Base-by-base conservation (phyloP, 805 yeast genomes). In the Saccharomycopsis sp. region DNA sequence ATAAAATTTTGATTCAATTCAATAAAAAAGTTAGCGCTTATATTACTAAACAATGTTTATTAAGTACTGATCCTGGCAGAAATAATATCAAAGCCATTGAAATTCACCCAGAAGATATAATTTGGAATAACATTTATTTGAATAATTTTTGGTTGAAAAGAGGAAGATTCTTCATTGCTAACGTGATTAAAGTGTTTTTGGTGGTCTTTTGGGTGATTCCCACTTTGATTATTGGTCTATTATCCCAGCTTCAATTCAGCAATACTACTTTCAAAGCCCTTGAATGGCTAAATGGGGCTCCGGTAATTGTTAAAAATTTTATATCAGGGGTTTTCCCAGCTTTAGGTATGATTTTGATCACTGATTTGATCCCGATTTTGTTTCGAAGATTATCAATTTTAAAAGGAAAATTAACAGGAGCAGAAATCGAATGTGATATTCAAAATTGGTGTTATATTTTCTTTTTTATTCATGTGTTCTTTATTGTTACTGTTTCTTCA, bases 401-500 rank as follows among this genome's bases (percentile, higher is more conserved):
- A 44, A 78, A 77, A 47, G 80, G 85, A 3, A 69, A 64, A 26
- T 60, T 74, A 30, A 76, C 88, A 0, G 76, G 78, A 0, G 67
- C 79, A 1, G 72, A 73, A 42, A 57, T 79, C 6, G 87, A 87
- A 52, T 39, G 72, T n/a, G 82, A 79, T 47, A 66, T 80, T 13
- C 95, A 86, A 49, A 63, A 66, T 34, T 82, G 92, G 84, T 70
- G 82, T 49, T 88, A 83, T 58, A 64, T 74, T 1, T 87, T 87
- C 52, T 61, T 80, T 37, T 86, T 83, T 54, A 74, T 87, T 38
- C 96, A 88, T 51, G 72, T 86, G 31, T 87, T 88, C 49, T 58
- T 88, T 34, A 89, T 87, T 20, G 86, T 87, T 2, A 81, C 95
- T 0, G 70, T 87, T 28, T 84, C 94, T 51, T 79, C 92, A 0